phyloP scores from a whole-genome alignment of 2,329 filamentous ascomycete genomes.

The Stromatinia cepivora region DNA sequence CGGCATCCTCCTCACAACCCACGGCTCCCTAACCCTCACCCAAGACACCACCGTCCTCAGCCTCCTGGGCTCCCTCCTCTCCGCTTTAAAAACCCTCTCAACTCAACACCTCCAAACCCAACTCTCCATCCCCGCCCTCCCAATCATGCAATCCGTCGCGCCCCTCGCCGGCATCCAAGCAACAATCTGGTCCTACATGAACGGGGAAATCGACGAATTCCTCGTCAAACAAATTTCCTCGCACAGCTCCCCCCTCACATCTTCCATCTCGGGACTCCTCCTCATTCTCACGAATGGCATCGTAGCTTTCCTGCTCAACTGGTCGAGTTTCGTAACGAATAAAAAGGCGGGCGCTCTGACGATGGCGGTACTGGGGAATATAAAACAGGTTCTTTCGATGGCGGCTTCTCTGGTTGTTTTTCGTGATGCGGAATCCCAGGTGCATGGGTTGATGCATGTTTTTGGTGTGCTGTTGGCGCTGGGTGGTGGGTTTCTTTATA shows the following conservation, averaged over 20 bases:
- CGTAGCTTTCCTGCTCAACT: constrained; percentile 57
- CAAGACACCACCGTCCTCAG: constrained; percentile 50
- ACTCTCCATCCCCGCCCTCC: background rate
- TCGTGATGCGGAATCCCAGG: constrained; percentile 22
- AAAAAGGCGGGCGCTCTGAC: constrained; percentile 58
- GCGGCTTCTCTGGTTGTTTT: constrained; percentile 52
- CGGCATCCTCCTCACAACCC: constrained; percentile 58
- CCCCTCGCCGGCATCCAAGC: constrained; percentile 60
- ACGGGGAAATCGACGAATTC: constrained; percentile 53
- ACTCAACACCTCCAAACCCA: background rate
- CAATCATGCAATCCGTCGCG: constrained; percentile 53
- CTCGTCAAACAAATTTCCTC: constrained; percentile 27
- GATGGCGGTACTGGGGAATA: constrained; percentile 60
- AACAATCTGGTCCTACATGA: constrained; percentile 51
- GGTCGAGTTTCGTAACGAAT: constrained; percentile 59
- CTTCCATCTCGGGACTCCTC: constrained; percentile 33
- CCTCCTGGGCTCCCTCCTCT: background rate
- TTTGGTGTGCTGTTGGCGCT: background rate
- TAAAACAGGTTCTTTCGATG: constrained; percentile 59
- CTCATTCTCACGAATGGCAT: constrained; percentile 52
- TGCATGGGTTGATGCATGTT: background rate
- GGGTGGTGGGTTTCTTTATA: background rate
- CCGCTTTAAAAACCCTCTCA: constrained; percentile 7
- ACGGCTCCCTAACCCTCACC: constrained; percentile 53
- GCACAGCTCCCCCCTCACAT: constrained; percentile 31